phyloP scores from a whole-genome alignment of 805 yeast genomes.

The Candida ipomoeae region DNA sequence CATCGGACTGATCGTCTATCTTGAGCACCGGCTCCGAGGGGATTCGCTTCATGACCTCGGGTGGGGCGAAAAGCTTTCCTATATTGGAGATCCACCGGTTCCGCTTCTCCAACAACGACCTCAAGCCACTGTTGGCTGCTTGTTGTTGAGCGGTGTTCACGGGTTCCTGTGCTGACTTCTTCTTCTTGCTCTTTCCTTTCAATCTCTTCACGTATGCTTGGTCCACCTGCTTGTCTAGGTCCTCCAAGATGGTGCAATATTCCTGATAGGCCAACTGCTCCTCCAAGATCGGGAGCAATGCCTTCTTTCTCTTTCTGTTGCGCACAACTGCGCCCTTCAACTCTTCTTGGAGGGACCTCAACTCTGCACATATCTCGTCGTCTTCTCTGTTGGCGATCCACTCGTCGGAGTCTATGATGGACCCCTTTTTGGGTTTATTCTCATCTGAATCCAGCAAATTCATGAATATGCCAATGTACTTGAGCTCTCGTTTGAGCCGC shows the following conservation, averaged over 20 bases:
- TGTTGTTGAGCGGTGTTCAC: slow-evolving; percentile 49
- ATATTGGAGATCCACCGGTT: slow-evolving; percentile 83
- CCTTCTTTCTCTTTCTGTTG: slow-evolving; percentile 65
- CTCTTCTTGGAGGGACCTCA: slow-evolving; percentile 67
- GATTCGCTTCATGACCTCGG: slow-evolving; percentile 68
- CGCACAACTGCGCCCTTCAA: slow-evolving; percentile 55
- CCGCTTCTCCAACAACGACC: slow-evolving; percentile 80
- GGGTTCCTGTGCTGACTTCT: slow-evolving; percentile 36
- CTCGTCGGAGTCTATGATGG: slow-evolving; percentile 50
- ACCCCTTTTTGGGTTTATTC: slow-evolving; percentile 18
- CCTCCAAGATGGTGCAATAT: slow-evolving; percentile 83
- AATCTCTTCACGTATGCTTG: slow-evolving; percentile 84
- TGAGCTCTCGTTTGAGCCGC: slow-evolving; percentile 78
- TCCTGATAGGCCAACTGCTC: slow-evolving; percentile 95
- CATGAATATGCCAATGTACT: slow-evolving; percentile 85
- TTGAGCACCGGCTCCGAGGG: slow-evolving; percentile 62
- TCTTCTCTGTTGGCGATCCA: slow-evolving; percentile 85
- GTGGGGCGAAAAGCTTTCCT: slow-evolving; percentile 75
- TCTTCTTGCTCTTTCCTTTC: slow-evolving; percentile 65
- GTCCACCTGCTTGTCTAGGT: slow-evolving; percentile 93
- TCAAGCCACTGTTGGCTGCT: slow-evolving; percentile 73
- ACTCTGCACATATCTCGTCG: slow-evolving; percentile 86
- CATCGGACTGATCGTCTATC: slow-evolving; percentile 28
- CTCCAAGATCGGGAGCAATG: slow-evolving; percentile 67
- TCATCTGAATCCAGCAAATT: slow-evolving; percentile 41